Percentiles rank a stretch among this genome's conserved stretches.
Evolutionary conservation across 495 filamentous ascomycete genomes (phyloP).

Genomic region (Cercophora newfieldiana): DNA sequence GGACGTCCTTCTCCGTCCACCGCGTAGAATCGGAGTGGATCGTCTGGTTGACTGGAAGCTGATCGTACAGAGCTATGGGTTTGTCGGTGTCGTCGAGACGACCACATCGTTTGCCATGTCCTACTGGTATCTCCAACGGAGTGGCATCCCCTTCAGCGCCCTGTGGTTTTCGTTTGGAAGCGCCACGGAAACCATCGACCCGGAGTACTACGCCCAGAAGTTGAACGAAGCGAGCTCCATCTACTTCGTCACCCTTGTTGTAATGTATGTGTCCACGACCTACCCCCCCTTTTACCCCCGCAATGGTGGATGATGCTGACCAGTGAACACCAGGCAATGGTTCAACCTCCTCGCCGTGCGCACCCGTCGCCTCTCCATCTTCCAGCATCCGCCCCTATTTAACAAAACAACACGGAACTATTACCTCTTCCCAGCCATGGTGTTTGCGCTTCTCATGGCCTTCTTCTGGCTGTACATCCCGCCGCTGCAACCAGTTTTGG

Average conservation of each 20-base stretch:
- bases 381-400: slow-evolving; percentile 63
- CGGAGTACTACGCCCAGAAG: slow-evolving; percentile 47
- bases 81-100: slow-evolving; percentile 63
- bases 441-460: slow-evolving; percentile 61
- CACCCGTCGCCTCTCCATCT: slow-evolving; percentile 63
- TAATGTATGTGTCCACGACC: too few relatives aligned
- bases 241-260: slow-evolving; percentile 73
- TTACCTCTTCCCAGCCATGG: slow-evolving; percentile 63
- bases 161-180: slow-evolving; percentile 63
- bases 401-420: slow-evolving; percentile 59
- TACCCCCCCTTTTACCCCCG: neutral
- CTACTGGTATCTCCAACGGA: slow-evolving; percentile 62
- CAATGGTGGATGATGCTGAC: neutral
- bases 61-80: slow-evolving; percentile 62
- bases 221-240: slow-evolving; percentile 63
- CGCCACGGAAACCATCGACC: slow-evolving; percentile 44
- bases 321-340: slow-evolving; percentile 53
- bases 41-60: slow-evolving; percentile 66
- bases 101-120: slow-evolving; percentile 62
- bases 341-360: slow-evolving; percentile 67
- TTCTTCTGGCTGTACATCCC: slow-evolving; percentile 66
- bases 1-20: slow-evolving; percentile 61
- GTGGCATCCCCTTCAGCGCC: slow-evolving; percentile 56
- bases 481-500: slow-evolving; percentile 53
- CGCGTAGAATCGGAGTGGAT: slow-evolving; percentile 60